Evolutionary conservation across 164 flowering plant genomes (phyloP).

Genomic region (Tetrastigma voinierianum): DNA sequence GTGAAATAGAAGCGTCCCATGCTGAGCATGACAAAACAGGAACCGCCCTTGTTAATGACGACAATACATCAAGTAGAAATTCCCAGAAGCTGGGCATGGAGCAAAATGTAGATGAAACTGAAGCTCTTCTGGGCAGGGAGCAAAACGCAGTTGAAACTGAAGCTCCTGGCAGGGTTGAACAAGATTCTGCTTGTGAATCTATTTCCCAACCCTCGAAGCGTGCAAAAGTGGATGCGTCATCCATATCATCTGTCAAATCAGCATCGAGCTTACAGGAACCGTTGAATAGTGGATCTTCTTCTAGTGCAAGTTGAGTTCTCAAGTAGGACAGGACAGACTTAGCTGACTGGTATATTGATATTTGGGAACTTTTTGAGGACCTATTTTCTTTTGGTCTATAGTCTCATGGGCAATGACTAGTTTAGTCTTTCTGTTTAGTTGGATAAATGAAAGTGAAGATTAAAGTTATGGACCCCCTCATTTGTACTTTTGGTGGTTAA

Average conservation of each 20-base stretch:
- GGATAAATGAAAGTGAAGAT: constrained; percentile 11
- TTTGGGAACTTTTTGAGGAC: not conserved
- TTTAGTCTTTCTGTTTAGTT: not conserved
- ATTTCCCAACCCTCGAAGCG: constrained; percentile 53
- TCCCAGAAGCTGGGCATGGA: constrained; percentile 18
- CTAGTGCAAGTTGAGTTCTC: not conserved
- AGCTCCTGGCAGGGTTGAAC: constrained; percentile 19
- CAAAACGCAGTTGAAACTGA: constrained; percentile 24
- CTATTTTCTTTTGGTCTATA: not conserved
- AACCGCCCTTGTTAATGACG: constrained; percentile 3
- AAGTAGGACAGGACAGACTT: not conserved
- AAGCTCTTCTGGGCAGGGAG: constrained; percentile 18
- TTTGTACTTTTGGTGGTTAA: not conserved
- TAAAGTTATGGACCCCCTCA: constrained; percentile 1
- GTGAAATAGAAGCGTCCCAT: constrained; percentile 28
- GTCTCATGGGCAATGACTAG: constrained; percentile 1
- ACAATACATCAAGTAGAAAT: constrained; percentile 13
- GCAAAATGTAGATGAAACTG: constrained; percentile 25
- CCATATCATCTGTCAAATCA: constrained; percentile 2
- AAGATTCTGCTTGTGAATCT: constrained; percentile 12
- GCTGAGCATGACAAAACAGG: constrained; percentile 20
- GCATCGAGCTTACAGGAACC: constrained; percentile 4
- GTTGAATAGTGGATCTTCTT: not conserved
- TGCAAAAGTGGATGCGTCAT: constrained; percentile 30
- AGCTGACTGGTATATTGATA: constrained; percentile 4